Conservation (phyloP, 768 basidiomycete species). For the Pleurotus pulmonarius region DNA sequence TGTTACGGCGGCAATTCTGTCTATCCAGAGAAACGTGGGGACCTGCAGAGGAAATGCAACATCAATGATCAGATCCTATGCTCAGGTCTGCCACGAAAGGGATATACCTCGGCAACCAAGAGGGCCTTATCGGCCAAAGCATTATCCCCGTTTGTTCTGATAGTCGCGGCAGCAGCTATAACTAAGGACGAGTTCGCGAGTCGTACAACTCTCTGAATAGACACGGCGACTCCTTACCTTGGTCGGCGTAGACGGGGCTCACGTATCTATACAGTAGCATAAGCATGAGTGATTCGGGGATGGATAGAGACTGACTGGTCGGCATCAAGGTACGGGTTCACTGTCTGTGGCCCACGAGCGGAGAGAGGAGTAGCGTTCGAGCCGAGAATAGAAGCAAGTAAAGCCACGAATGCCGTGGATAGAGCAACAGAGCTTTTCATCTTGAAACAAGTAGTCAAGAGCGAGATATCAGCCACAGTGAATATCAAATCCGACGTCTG, state of each 20-base stretch:
- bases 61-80: background rate
- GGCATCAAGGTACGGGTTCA: constrained; percentile 1
- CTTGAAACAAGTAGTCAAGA: background rate
- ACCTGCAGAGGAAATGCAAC: constrained; percentile 2
- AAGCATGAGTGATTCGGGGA: background rate
- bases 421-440: background rate
- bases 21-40: constrained; percentile 19
- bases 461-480: no score
- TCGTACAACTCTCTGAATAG: no score
- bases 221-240: background rate
- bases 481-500: no score
- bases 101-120: constrained; percentile 3
- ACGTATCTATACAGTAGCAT: background rate
- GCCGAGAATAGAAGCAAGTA: background rate
- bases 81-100: background rate
- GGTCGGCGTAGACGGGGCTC: constrained; percentile 3
- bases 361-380: constrained; percentile 1
- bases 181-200: background rate
- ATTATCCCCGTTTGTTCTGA: background rate
- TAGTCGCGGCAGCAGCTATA: background rate
- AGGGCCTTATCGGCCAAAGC: constrained; percentile 2
- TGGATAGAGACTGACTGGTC: background rate
- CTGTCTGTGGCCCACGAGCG: background rate
- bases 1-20: constrained; percentile 7
- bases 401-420: background rate